A percentile compares a stretch with the other conserved stretches of the same genome.
Evolutionary conservation across 2,329 filamentous ascomycete genomes (phyloP).

Genomic region (Sporothrix globosa): DNA sequence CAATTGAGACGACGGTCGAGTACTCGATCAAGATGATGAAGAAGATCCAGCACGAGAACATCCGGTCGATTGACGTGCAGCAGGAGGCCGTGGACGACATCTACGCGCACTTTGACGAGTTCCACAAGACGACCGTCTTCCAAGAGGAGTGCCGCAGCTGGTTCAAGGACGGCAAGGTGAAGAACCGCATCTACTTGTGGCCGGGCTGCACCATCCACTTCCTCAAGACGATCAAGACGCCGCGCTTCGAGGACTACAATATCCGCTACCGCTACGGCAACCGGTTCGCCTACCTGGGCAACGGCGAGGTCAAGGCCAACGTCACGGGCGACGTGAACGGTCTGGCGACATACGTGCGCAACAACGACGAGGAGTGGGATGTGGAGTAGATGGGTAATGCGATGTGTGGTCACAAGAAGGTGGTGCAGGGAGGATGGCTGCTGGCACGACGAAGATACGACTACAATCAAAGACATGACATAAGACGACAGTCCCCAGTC

Average conservation of each 20-base stretch:
- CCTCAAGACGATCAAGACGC: constrained; percentile 35
- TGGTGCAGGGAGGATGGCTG: background rate
- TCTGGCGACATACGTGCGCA: constrained; percentile 51
- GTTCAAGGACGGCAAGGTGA: constrained; percentile 39
- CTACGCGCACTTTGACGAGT: constrained; percentile 50
- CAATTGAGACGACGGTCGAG: constrained; percentile 36
- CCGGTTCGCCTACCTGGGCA: constrained; percentile 46
- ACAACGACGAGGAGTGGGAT: constrained; percentile 50
- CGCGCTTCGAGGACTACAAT: constrained; percentile 35
- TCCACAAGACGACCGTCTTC: constrained; percentile 53
- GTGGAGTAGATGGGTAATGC: constrained; percentile 43
- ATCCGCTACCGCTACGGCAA: constrained; percentile 40
- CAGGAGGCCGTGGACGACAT: constrained; percentile 55
- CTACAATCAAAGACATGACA: constrained; percentile 3
- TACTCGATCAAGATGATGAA: constrained; percentile 47
- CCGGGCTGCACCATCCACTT: constrained; percentile 35
- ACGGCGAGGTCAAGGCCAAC: constrained; percentile 52
- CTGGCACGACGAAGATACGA: constrained; percentile 2
- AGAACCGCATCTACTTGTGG: constrained; percentile 43
- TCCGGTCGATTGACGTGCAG: constrained; percentile 51
- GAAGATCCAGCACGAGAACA: constrained; percentile 54
- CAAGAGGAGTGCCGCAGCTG: constrained; percentile 36
- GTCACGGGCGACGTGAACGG: constrained; percentile 46
- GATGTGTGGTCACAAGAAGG: background rate
- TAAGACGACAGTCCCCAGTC: no score